Percentiles rank a stretch among this genome's conserved stretches.
Conservation (phyloP, 345 rosid species). For the Cardamine chenopodiifolia region DNA sequence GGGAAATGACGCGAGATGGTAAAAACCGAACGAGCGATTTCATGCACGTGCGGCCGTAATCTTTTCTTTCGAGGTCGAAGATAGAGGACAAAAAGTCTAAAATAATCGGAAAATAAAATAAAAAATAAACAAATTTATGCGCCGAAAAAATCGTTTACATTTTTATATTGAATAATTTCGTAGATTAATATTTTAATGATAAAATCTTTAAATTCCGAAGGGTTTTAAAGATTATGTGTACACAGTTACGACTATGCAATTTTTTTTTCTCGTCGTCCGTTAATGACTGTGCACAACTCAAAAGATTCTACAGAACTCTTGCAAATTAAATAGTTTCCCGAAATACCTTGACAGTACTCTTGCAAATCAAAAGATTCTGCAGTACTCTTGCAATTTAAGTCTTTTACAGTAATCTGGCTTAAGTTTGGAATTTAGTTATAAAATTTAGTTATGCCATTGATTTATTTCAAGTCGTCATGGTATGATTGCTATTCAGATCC, state of each 20-base stretch:
- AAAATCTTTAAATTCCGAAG: conserved; percentile 22
- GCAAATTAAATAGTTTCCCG: neutral
- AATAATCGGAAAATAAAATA: conserved; percentile 18
- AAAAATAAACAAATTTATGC: neutral
- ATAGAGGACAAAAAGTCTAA: neutral
- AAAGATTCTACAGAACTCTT: neutral
- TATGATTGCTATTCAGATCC: neutral
- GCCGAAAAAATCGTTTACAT: neutral
- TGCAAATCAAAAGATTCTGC: neutral
- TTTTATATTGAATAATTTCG: neutral
- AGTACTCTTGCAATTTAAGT: neutral
- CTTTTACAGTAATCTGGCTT: neutral
- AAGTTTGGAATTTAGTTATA: neutral
- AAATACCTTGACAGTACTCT: neutral
- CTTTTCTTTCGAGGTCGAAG: neutral
- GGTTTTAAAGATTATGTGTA: conserved; percentile 4
- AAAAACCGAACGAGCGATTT: conserved; percentile 12
- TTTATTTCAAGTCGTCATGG: no score
- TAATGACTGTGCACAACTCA: neutral
- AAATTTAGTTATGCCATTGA: neutral
- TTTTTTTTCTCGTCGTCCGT: neutral
- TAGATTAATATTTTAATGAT: neutral
- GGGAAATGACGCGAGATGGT: neutral
- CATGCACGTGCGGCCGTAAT: conserved; percentile 38
- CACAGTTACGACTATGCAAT: neutral